These are phyloP conservation scores for Arctostaphylos glauca DNA, from an alignment of 148 eudicot species.

Conservation along the genomic window DNA sequence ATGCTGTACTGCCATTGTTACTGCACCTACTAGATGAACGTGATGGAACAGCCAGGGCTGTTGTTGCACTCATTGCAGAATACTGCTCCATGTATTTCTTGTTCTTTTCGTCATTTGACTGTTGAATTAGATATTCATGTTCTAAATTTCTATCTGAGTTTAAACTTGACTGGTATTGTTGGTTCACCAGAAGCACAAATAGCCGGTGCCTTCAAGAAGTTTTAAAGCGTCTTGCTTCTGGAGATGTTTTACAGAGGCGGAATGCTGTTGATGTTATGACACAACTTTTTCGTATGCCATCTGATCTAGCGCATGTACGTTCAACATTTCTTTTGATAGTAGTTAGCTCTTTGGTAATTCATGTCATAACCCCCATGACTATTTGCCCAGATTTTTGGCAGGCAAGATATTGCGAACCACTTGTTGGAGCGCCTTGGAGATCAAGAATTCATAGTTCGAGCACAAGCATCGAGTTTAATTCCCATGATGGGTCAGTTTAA, in stretches of 20 bases:
- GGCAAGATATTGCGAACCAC: slow-evolving; percentile 57
- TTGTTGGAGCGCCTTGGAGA: slow-evolving; percentile 56
- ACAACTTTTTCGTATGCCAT: slow-evolving; percentile 42
- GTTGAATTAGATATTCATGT: not conserved
- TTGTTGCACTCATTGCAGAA: slow-evolving; percentile 59
- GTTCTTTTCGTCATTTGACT: not conserved
- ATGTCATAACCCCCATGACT: slow-evolving; percentile 11
- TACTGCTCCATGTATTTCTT: slow-evolving; percentile 53
- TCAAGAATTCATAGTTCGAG: slow-evolving; percentile 47
- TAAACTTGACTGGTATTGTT: slow-evolving; percentile 16
- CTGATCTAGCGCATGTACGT: slow-evolving; percentile 33
- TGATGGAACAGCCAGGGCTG: slow-evolving; percentile 70
- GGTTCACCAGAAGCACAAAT: slow-evolving; percentile 48
- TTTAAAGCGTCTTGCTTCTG: slow-evolving; percentile 50
- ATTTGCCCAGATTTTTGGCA: slow-evolving; percentile 29
- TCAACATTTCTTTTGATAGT: slow-evolving; percentile 10
- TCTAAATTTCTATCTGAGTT: slow-evolving; percentile 1
- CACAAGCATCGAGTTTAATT: slow-evolving; percentile 49
- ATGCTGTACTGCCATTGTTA: slow-evolving; percentile 41
- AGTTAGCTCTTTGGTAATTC: not conserved
- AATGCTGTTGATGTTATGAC: slow-evolving; percentile 66
- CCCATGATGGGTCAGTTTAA: slow-evolving; percentile 54
- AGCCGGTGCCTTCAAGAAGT: slow-evolving; percentile 52
- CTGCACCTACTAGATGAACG: slow-evolving; percentile 57
- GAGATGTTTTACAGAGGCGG: slow-evolving; percentile 45